Percentiles rank a stretch among this genome's conserved stretches.
phyloP scores from a whole-genome alignment of 495 filamentous ascomycete genomes.

The Clohesyomyces aquaticus region DNA sequence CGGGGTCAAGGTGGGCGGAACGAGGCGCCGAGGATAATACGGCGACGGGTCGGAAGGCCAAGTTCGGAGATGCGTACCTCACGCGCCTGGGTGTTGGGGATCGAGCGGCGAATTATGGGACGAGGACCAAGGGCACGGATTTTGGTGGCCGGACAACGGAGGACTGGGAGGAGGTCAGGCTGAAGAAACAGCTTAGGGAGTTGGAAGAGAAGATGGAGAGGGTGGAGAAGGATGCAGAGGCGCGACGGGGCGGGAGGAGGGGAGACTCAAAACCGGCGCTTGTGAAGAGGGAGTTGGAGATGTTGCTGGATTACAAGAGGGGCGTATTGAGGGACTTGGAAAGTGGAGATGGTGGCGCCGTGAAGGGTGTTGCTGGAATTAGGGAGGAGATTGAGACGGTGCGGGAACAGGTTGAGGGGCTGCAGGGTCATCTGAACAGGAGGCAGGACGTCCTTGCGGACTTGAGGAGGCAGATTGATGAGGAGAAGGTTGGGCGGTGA shows the following conservation, averaged over 20 bases:
- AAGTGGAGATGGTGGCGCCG: constrained; percentile 45
- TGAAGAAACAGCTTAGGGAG: constrained; percentile 88
- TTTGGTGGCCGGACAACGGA: constrained; percentile 71
- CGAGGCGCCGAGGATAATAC: constrained; percentile 74
- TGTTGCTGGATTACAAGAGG: constrained; percentile 81
- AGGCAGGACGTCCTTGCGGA: constrained; percentile 60
- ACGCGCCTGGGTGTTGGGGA: constrained; percentile 84
- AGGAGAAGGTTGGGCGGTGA: constrained; percentile 54
- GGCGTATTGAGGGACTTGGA: constrained; percentile 60
- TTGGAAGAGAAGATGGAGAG: constrained; percentile 81
- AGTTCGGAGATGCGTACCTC: constrained; percentile 96
- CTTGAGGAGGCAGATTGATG: constrained; percentile 59
- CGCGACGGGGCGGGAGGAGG: constrained; percentile 54
- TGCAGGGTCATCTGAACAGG: constrained; percentile 50
- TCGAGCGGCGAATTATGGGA: constrained; percentile 61
- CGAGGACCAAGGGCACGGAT: constrained; percentile 75
- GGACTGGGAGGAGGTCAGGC: constrained; percentile 95
- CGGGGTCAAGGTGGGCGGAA: constrained; percentile 66
- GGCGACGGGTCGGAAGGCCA: constrained; percentile 81
- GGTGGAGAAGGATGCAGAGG: constrained; percentile 68
- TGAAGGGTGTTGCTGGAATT: constrained; percentile 56
- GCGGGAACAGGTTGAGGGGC: constrained; percentile 52
- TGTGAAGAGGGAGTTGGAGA: constrained; percentile 90
- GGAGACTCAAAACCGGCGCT: constrained; percentile 73
- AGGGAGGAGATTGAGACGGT: constrained; percentile 51